A percentile compares a stretch with the other conserved stretches of the same genome.
These are phyloP conservation scores for Fragilariopsis cylindrus DNA, from an alignment of 108 stramenopile species.

Conservation along the genomic window DNA sequence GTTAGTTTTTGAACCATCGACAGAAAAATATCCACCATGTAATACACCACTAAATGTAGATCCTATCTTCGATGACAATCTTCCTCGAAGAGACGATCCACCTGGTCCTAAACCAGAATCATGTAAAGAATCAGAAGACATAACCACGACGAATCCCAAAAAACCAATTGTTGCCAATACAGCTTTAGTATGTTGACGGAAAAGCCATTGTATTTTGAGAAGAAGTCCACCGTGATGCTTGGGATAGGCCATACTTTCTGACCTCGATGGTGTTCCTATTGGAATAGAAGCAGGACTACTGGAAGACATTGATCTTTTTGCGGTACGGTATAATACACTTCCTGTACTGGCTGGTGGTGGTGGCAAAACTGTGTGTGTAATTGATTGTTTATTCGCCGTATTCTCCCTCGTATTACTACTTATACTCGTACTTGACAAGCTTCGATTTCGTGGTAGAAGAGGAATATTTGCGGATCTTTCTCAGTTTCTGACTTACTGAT, in stretches of 20 bases:
- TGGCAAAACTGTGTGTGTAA: neutral
- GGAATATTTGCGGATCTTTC: slow-evolving; percentile 6
- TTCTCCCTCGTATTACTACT: slow-evolving; percentile 1
- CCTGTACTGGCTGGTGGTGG: slow-evolving; percentile 17
- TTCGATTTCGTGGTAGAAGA: slow-evolving; percentile 6
- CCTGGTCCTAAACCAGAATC: slow-evolving; percentile 23
- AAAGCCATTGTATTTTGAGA: slow-evolving; percentile 34
- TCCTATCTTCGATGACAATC: neutral
- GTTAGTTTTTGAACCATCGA: slow-evolving; percentile 41
- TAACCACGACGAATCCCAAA: slow-evolving; percentile 39
- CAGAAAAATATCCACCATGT: slow-evolving; percentile 71
- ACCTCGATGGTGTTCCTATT: slow-evolving; percentile 26
- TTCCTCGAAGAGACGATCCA: slow-evolving; percentile 2
- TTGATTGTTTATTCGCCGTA: no score
- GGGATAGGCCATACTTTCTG: slow-evolving; percentile 75
- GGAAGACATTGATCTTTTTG: neutral
- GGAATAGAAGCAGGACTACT: neutral
- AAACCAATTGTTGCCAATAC: slow-evolving; percentile 38
- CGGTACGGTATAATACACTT: neutral
- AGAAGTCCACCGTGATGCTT: slow-evolving; percentile 23
- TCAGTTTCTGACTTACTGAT: no score
- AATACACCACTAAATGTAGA: slow-evolving; percentile 63
- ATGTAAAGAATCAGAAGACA: slow-evolving; percentile 37
- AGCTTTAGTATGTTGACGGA: slow-evolving; percentile 39
- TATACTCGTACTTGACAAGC: neutral